Conservation (phyloP, 176 grass and related monocot genomes). For the Oryza meyeriana region DNA sequence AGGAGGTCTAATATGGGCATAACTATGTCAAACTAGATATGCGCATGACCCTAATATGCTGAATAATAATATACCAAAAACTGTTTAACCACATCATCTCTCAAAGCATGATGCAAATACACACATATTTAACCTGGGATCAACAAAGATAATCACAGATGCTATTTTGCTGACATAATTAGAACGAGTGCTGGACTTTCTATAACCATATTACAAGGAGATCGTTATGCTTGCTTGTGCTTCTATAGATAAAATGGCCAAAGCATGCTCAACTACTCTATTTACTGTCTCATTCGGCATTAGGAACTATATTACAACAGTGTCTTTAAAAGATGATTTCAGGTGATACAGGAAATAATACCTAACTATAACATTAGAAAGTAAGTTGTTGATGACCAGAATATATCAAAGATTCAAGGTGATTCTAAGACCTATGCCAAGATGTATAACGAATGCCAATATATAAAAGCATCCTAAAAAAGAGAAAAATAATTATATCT, state of each 20-base stretch:
- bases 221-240: not conserved
- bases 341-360: not conserved
- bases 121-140: not conserved
- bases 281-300: not conserved
- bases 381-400: not conserved
- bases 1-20: not conserved
- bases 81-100: not conserved
- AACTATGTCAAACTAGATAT: not conserved
- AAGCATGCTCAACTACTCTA: not conserved
- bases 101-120: not conserved
- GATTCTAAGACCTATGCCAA: not conserved
- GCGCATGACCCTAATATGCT: not conserved
- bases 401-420: not conserved
- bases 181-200: not conserved
- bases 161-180: not conserved
- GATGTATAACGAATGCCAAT: not conserved
- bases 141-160: not conserved
- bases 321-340: not conserved
- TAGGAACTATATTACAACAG: not conserved
- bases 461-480: not conserved
- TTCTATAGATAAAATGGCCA: not conserved
- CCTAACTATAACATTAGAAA: not conserved
- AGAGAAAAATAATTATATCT: not conserved
- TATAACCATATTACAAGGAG: slow-evolving; percentile 6
- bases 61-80: not conserved